Evolutionary conservation across 208 protist genomes (phyloP).

Genomic region (Herpetomonas tarakana): DNA sequence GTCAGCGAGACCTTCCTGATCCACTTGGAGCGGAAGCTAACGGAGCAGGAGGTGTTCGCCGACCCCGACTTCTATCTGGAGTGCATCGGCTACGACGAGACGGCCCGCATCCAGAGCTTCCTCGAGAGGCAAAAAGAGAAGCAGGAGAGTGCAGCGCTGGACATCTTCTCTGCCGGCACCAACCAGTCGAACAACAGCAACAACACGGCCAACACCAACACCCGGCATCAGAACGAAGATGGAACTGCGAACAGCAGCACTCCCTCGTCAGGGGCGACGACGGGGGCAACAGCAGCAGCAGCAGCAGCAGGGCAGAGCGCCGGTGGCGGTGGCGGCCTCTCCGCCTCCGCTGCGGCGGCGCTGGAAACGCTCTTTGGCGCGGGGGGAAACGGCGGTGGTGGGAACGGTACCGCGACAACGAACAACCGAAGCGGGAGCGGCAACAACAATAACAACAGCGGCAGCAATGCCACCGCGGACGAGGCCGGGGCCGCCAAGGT

Average conservation of each 20-base stretch:
- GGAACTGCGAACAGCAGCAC: too few relatives aligned
- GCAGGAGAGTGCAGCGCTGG: not conserved
- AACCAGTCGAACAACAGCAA: not conserved
- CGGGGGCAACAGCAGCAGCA: not conserved
- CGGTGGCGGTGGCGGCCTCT: not conserved
- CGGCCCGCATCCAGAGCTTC: constrained; percentile 2
- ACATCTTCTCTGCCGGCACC: not conserved
- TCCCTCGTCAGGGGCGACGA: too few relatives aligned
- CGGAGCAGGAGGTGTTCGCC: constrained; percentile 11
- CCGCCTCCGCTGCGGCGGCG: not conserved
- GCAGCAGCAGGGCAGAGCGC: not conserved
- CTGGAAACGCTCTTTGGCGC: not conserved
- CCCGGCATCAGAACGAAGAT: not conserved
- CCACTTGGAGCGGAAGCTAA: constrained; percentile 34
- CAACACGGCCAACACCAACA: not conserved
- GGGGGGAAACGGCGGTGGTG: not conserved
- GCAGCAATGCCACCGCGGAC: not conserved
- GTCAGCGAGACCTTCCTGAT: constrained; percentile 39
- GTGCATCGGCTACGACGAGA: constrained; percentile 20
- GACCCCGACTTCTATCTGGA: constrained; percentile 17
- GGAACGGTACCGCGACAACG: not conserved
- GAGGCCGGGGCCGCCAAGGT: too few relatives aligned
- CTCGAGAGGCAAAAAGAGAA: constrained; percentile 5
- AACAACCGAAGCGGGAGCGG: too few relatives aligned
- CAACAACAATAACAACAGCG: not conserved